A percentile compares a stretch with the other conserved stretches of the same genome.
phyloP scores from a whole-genome alignment of 306 rosid species.

The Ormosia emarginata region DNA sequence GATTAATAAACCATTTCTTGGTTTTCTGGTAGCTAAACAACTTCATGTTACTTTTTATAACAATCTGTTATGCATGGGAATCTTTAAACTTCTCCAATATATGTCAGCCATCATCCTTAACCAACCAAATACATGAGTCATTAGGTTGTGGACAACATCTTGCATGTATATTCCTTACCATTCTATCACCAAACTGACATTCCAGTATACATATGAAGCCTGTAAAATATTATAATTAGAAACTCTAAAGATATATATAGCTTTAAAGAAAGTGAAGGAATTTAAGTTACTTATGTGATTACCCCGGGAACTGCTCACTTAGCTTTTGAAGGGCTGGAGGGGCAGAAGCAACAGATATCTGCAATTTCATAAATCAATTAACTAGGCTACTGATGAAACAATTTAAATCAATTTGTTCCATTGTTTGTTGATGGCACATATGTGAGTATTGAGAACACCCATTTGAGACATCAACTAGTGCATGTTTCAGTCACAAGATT shows the following conservation, averaged over 20 bases:
- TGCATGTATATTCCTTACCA: no score
- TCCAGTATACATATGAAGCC: slow-evolving; percentile 86
- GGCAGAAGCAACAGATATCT: slow-evolving; percentile 87
- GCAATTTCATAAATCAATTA: slow-evolving; percentile 14
- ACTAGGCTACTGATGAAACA: background rate
- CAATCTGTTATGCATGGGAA: no score
- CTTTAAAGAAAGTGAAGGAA: background rate
- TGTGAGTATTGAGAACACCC: background rate
- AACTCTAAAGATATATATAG: background rate
- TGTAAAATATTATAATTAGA: slow-evolving; percentile 30
- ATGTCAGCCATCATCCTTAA: no score
- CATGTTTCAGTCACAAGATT: background rate
- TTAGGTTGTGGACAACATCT: no score
- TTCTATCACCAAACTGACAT: no score
- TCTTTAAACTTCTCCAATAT: no score
- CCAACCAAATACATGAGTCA: no score
- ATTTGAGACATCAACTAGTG: background rate
- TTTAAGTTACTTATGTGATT: background rate
- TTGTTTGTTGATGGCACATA: background rate
- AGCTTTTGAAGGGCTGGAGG: slow-evolving; percentile 97
- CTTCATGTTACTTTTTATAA: no score
- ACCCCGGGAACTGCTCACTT: slow-evolving; percentile 93
- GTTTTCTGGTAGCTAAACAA: no score
- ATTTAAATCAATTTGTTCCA: background rate
- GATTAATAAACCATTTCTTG: no score